These are phyloP conservation scores for Cladosporium sp. DNA, from an alignment of 2,329 filamentous ascomycete species.

Conservation along the genomic window DNA sequence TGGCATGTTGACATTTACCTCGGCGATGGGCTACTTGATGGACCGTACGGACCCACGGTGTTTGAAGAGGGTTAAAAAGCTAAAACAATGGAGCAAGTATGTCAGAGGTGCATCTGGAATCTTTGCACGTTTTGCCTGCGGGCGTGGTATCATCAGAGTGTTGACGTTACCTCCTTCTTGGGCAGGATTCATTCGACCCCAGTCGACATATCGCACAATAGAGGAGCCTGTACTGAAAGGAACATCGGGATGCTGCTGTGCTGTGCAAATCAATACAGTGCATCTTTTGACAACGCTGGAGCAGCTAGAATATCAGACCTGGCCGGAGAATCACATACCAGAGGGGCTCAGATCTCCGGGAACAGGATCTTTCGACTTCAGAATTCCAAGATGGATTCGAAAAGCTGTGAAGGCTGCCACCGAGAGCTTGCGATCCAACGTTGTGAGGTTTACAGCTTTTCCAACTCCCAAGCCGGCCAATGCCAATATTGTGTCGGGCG, in stretches of 20 bases:
- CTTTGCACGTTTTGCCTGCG: conserved; percentile 2
- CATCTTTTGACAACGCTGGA: not conserved
- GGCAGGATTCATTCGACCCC: not conserved
- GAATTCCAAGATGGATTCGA: not conserved
- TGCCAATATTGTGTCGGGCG: not conserved
- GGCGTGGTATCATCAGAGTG: conserved; percentile 2
- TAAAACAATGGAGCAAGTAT: not conserved
- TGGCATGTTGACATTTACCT: conserved; percentile 1
- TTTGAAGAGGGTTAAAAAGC: not conserved
- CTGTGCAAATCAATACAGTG: not conserved
- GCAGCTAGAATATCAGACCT: not conserved
- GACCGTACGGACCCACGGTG: not conserved
- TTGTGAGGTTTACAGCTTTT: not conserved
- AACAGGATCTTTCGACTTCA: not conserved
- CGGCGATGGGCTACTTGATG: conserved; percentile 4
- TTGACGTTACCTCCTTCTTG: not conserved
- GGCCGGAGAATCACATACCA: conserved; percentile 1
- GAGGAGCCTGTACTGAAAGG: conserved; percentile 5
- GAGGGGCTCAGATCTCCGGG: not conserved
- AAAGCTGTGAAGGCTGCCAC: not conserved
- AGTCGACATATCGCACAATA: not conserved
- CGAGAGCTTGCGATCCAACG: not conserved
- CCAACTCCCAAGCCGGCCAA: not conserved
- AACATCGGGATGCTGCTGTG: not conserved
- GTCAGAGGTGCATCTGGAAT: conserved; percentile 3